Percentiles rank a stretch among this genome's conserved stretches.
These are phyloP conservation scores for Ceratobasidium sp. DNA, from an alignment of 1,284 basidiomycete species.

Conservation along the genomic window DNA sequence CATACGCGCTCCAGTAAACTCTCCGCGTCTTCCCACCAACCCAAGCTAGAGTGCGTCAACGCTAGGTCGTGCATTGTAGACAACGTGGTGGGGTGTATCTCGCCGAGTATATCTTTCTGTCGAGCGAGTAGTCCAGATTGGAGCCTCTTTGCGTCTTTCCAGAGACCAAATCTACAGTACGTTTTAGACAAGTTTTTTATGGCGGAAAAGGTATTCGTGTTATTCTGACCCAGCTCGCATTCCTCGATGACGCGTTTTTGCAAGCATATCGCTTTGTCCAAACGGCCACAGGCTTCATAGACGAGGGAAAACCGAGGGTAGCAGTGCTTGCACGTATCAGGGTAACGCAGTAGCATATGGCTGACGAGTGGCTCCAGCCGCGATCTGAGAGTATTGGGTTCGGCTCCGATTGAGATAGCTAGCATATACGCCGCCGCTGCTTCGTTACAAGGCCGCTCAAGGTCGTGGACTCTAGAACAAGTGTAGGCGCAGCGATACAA, in stretches of 20 bases:
- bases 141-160: not conserved
- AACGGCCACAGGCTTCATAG: no score
- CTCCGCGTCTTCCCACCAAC: not conserved
- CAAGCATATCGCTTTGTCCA: no score
- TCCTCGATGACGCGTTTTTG: not conserved
- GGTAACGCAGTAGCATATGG: no score
- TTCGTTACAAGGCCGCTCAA: no score
- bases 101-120: not conserved
- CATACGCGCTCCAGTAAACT: not conserved
- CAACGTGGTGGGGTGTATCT: not conserved
- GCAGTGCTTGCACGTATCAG: no score
- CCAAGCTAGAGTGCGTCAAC: not conserved
- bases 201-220: not conserved
- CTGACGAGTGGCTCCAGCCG: no score
- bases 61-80: not conserved
- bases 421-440: no score
- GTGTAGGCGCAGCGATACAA: no score
- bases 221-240: not conserved
- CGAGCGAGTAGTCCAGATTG: not conserved
- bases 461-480: no score
- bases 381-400: no score
- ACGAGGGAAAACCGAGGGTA: no score
- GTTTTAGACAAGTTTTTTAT: not conserved
- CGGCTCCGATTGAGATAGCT: no score
- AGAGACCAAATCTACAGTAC: not conserved